Evolutionary conservation across 306 rosid species (phyloP), one percentile per base, ranked within the genome.

Genomic region (Medicago arabica): DNA sequence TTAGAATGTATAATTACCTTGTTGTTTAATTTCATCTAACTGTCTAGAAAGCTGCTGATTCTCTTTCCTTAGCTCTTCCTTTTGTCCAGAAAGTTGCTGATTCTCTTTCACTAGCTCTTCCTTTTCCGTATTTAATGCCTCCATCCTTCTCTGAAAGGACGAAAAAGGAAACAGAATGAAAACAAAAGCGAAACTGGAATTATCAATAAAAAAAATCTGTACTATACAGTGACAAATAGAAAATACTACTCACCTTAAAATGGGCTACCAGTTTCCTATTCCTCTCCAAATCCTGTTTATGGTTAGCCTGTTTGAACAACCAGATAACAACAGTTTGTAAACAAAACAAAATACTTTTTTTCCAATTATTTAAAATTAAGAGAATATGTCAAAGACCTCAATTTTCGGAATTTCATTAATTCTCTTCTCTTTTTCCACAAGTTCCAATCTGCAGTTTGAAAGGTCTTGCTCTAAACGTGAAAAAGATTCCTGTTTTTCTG

Each of bases 1-100:
- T 11, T 23, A 25, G 61, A 40, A 57, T 23, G n/a, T 12, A 34
- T 11, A 47, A 15, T 57, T 70, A 90, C 97, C 99, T 90, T 91
- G 92, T 90, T 91, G 92, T 82, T 89, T 95, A 59, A 85, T 55
- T 79, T 95, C 98, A 61, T 95, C 98, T 69, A 95, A 61, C 82
- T 92, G 97, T 83, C 54, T 23, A 23, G 28, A 23, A 23, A 23
- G 28, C 28, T 23, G 28, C 28, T 23, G 28, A 23, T 23, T 23
- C 28, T 23, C 28, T 23, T 23, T 23, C 28, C 28, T 2, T 23
- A 23, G 28, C 28, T 23, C 28, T 23, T 23, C 28, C 28, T 23
- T 23, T 23, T 23, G 28, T 23, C 28, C 92, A 61, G 88, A 64
- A 47, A 92, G 93, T 77, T 89, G 86, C 77, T 95, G 96, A 69